A percentile compares a stretch with the other conserved stretches of the same genome.
Conservation (phyloP, 371 early-diverging fungal genomes). For the Mortierella sp. region DNA sequence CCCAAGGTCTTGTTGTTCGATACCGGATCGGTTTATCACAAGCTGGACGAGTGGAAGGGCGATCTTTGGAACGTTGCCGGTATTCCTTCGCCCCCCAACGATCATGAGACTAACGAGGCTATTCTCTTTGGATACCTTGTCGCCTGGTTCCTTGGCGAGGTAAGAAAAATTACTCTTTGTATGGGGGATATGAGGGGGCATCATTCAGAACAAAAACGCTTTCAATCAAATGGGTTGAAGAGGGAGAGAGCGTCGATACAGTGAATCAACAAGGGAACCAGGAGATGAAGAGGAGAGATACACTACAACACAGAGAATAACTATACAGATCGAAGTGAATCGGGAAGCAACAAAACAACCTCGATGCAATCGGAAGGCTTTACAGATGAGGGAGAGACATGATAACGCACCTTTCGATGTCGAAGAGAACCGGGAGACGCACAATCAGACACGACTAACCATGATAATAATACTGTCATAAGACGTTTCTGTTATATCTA, state of each 20-base stretch:
- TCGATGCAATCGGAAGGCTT: too few species aligned
- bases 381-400: too few species aligned
- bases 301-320: too few species aligned
- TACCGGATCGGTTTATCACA: constrained; percentile 77
- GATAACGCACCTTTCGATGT: too few species aligned
- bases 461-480: too few species aligned
- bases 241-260: neutral
- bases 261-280: too few species aligned
- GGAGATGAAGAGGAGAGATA: too few species aligned
- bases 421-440: too few species aligned
- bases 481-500: neutral
- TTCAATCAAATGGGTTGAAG: neutral
- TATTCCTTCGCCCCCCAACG: constrained; percentile 93
- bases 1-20: constrained; percentile 95
- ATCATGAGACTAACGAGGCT: constrained; percentile 94
- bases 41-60: constrained; percentile 94
- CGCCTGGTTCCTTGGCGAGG: constrained; percentile 94
- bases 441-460: too few species aligned
- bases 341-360: too few species aligned
- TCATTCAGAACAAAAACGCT: neutral
- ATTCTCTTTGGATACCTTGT: constrained; percentile 95
- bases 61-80: constrained; percentile 95
- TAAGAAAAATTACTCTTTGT: constrained; percentile 55
- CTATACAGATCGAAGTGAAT: too few species aligned
- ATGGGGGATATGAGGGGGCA: neutral